Conservation (phyloP, 2,329 filamentous ascomycete genomes). For the Fusarium sambucinum region DNA sequence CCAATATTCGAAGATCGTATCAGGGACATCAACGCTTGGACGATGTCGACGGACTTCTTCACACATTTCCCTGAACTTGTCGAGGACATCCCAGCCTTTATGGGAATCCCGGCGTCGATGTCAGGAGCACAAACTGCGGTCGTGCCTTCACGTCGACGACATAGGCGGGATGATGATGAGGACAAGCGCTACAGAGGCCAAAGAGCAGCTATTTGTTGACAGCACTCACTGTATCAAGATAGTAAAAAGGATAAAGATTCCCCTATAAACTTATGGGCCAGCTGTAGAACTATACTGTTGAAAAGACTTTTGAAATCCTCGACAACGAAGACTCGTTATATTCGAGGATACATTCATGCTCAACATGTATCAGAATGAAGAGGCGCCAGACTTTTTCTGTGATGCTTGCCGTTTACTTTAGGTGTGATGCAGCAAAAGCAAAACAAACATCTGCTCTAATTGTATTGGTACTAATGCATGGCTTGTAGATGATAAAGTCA, state of each 20-base stretch:
- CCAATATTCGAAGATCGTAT: constrained; percentile 45
- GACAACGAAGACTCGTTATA: not conserved
- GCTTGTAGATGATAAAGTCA: accelerated
- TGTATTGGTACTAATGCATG: not conserved
- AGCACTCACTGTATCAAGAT: not conserved
- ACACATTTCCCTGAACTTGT: constrained; percentile 45
- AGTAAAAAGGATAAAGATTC: not conserved
- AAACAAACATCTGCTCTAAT: not conserved
- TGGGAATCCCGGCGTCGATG: constrained; percentile 8
- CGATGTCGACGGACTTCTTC: constrained; percentile 48
- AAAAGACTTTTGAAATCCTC: not conserved
- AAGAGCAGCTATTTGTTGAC: constrained; percentile 18
- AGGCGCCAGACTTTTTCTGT: not conserved
- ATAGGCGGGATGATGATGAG: constrained; percentile 1
- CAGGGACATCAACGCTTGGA: constrained; percentile 48
- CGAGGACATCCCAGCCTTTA: constrained; percentile 49
- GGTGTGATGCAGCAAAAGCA: not conserved
- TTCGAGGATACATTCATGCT: no score
- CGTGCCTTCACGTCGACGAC: not conserved
- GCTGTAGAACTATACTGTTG: not conserved
- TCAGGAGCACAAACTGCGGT: not conserved
- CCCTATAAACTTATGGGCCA: not conserved
- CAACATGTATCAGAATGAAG: not conserved
- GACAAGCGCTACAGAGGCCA: not conserved
- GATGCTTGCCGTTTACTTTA: not conserved